Percentiles rank a stretch among this genome's conserved stretches.
Conservation (phyloP, 176 grass and related monocot genomes). For the Pontederia crassipes region DNA sequence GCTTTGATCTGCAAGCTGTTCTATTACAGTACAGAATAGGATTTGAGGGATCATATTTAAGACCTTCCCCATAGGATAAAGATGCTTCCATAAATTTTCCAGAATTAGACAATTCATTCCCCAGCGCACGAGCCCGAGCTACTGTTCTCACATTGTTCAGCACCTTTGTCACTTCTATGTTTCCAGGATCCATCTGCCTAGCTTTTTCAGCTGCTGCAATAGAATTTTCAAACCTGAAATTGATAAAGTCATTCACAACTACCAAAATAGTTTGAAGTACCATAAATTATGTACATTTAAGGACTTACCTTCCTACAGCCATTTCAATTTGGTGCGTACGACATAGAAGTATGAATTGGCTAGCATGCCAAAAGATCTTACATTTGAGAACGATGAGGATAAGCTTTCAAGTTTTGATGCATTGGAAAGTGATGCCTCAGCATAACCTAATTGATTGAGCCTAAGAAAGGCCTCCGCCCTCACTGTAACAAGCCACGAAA, state of each 20-base stretch:
- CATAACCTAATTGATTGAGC: constrained; percentile 68
- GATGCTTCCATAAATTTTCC: constrained; percentile 74
- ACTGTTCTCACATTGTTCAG: constrained; percentile 68
- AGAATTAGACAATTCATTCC: constrained; percentile 83
- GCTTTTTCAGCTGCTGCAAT: constrained; percentile 72
- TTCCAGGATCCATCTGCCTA: constrained; percentile 50
- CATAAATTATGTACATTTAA: constrained; percentile 6
- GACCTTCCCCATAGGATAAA: constrained; percentile 85
- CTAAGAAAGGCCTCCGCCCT: constrained; percentile 88
- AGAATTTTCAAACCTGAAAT: constrained; percentile 73
- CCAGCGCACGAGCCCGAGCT: constrained; percentile 61
- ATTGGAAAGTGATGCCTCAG: constrained; percentile 51
- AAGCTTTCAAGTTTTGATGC: constrained; percentile 42
- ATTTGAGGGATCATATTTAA: constrained; percentile 74
- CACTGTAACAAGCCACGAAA: constrained; percentile 50
- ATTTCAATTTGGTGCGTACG: constrained; percentile 81
- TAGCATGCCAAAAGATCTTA: constrained; percentile 57
- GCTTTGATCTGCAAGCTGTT: constrained; percentile 80
- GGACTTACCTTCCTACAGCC: constrained; percentile 75
- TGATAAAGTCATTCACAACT: constrained; percentile 8
- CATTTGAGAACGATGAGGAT: constrained; percentile 23
- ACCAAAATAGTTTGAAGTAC: neutral
- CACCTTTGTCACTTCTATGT: constrained; percentile 43
- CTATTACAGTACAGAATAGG: constrained; percentile 84
- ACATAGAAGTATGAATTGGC: constrained; percentile 56